Evolutionary conservation across 441 rosid genomes (phyloP).

Genomic region (Biscutella laevigata): DNA sequence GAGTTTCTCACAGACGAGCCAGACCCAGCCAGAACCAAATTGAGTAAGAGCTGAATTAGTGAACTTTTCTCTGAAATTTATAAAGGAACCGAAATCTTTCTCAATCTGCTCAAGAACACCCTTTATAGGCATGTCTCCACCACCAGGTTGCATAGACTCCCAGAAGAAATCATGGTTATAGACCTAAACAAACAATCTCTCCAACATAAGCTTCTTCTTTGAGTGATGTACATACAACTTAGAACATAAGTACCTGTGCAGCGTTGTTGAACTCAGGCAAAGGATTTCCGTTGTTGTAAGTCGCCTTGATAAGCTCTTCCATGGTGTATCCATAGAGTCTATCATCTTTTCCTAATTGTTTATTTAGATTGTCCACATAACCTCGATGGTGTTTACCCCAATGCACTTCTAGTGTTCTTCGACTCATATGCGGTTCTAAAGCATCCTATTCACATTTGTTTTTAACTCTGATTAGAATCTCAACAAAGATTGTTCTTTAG

Average conservation of each 20-base stretch:
- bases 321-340: conserved; percentile 60
- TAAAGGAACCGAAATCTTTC: conserved; percentile 77
- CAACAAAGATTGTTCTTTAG: not conserved
- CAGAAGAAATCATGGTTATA: conserved; percentile 96
- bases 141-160: conserved; percentile 98
- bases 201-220: not conserved
- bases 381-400: conserved; percentile 69
- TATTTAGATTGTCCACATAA: conserved; percentile 62
- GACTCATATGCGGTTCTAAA: conserved; percentile 81
- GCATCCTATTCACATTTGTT: conserved; percentile 49
- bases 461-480: not conserved
- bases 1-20: conserved; percentile 75
- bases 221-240: not conserved
- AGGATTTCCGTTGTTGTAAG: conserved; percentile 81
- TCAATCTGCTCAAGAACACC: conserved; percentile 88
- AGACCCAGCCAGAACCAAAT: conserved; percentile 88
- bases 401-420: conserved; percentile 55
- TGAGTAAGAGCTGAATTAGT: conserved; percentile 51
- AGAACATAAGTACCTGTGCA: conserved; percentile 46
- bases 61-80: conserved; percentile 71
- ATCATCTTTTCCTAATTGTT: conserved; percentile 52
- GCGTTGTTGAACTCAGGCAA: conserved; percentile 71
- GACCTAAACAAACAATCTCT: conserved; percentile 33
- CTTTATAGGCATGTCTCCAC: conserved; percentile 59
- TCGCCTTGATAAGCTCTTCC: conserved; percentile 72